Evolutionary conservation across 768 basidiomycete genomes (phyloP).

Genomic region (Mycena albidolilacea): DNA sequence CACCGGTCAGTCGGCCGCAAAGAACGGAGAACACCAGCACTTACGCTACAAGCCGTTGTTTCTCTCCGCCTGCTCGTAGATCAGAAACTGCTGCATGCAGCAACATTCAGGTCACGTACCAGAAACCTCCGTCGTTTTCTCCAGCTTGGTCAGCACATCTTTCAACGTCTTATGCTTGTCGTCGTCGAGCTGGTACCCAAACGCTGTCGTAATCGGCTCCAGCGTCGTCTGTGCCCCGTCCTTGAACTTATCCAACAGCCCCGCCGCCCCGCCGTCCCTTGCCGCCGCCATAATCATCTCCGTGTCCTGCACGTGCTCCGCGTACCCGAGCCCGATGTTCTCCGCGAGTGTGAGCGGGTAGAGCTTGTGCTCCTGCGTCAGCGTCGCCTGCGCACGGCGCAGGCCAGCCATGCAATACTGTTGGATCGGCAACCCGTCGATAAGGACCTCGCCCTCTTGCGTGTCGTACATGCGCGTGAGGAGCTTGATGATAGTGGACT

Average conservation of each 20-base stretch:
- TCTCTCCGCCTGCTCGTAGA: conserved; percentile 31
- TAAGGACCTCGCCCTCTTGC: conserved; percentile 45
- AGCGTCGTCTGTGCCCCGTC: conserved; percentile 28
- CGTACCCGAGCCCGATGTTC: conserved; percentile 55
- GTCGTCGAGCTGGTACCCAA: conserved; percentile 32
- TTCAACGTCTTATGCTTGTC: conserved; percentile 34
- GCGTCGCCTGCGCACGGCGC: conserved; percentile 50
- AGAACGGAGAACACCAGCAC: neutral
- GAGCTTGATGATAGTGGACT: conserved; percentile 53
- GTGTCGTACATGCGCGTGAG: conserved; percentile 52
- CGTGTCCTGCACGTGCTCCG: conserved; percentile 29
- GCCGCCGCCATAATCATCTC: conserved; percentile 33
- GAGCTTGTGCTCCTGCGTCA: conserved; percentile 55
- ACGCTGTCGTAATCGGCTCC: conserved; percentile 23
- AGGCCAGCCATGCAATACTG: conserved; percentile 49
- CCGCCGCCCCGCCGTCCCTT: conserved; percentile 34
- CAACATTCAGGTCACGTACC: neutral
- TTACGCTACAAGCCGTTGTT: conserved; percentile 40
- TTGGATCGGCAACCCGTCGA: conserved; percentile 53
- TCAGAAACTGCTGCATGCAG: neutral
- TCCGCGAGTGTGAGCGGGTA: conserved; percentile 55
- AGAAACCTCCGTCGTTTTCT: conserved; percentile 29
- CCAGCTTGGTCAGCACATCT: conserved; percentile 20
- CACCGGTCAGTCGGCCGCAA: neutral
- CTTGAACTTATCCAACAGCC: conserved; percentile 32